Conservation (phyloP, 768 basidiomycete genomes). For the Strobilomyces dryophilus region DNA sequence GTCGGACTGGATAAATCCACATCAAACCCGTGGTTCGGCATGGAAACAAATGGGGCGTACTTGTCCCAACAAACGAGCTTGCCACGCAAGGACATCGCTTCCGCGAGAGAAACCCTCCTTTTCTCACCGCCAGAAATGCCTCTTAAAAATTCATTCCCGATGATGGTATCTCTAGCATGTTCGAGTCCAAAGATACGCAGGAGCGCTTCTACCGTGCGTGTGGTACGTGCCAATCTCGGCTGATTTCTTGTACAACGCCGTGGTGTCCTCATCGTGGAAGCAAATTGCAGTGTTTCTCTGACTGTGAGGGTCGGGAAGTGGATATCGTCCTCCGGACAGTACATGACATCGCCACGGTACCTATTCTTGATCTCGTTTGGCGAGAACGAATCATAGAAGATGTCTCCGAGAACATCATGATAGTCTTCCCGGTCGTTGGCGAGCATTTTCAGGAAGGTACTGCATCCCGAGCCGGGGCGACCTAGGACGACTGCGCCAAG, state of each 20-base stretch:
- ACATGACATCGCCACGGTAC: constrained; percentile 45
- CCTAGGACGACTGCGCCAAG: constrained; percentile 66
- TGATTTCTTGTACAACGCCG: constrained; percentile 19
- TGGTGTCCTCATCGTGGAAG: constrained; percentile 46
- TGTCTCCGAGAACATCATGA: constrained; percentile 38
- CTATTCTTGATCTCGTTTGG: constrained; percentile 40
- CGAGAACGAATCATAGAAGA: constrained; percentile 44
- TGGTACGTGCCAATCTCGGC: constrained; percentile 26
- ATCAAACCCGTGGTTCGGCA: neutral
- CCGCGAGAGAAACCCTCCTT: constrained; percentile 44
- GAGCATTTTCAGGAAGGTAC: constrained; percentile 49
- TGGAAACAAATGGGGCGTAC: constrained; percentile 32
- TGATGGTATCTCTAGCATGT: constrained; percentile 40
- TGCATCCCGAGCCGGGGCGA: constrained; percentile 67
- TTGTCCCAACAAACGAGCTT: constrained; percentile 76
- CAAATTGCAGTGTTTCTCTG: constrained; percentile 46
- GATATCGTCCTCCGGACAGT: constrained; percentile 31
- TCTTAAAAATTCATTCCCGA: neutral
- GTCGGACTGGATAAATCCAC: constrained; percentile 46
- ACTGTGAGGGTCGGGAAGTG: constrained; percentile 39
- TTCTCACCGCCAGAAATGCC: neutral
- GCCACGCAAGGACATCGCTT: constrained; percentile 60
- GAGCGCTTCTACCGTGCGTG: constrained; percentile 40
- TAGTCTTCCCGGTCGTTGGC: constrained; percentile 44
- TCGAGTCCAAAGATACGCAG: constrained; percentile 71